Evolutionary conservation across 176 grass and related monocot species (phyloP).

Genomic region (Triticum monococcum): DNA sequence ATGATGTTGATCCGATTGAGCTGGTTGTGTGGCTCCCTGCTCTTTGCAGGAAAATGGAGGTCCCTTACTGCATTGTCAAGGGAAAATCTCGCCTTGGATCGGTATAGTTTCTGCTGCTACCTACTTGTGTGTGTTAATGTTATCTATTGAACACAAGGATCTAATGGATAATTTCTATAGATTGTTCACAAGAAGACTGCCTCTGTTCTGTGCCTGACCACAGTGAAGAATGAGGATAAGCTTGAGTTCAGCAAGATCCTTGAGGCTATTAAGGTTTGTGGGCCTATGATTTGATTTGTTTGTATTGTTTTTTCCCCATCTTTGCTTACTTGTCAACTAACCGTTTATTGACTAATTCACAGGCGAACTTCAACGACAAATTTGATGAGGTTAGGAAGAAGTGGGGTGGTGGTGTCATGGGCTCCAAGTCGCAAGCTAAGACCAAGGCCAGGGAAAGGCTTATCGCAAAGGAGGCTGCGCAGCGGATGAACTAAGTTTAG

Average conservation of each 20-base stretch:
- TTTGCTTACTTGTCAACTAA: background rate
- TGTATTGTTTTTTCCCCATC: background rate
- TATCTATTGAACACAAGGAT: too few species aligned
- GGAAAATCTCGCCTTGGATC: conserved; percentile 67
- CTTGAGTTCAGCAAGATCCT: conserved; percentile 61
- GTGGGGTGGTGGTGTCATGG: conserved; percentile 52
- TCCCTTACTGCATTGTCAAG: conserved; percentile 69
- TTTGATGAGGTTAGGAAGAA: conserved; percentile 58
- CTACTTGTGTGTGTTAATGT: background rate
- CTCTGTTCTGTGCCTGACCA: conserved; percentile 50
- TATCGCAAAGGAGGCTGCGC: conserved; percentile 42
- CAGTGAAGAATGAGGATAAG: conserved; percentile 55
- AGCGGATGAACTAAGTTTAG: conserved; percentile 42
- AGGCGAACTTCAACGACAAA: conserved; percentile 56
- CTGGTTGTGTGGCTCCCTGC: conserved; percentile 65
- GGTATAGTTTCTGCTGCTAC: conserved; percentile 6
- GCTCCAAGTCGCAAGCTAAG: conserved; percentile 50
- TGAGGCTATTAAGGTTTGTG: conserved; percentile 51
- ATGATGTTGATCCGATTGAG: conserved; percentile 76
- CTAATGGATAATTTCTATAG: conserved; percentile 29
- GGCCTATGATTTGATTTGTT: background rate
- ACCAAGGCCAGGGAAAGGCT: conserved; percentile 55
- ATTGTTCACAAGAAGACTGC: conserved; percentile 58
- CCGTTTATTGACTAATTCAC: background rate
- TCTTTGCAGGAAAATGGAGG: conserved; percentile 70